Base-by-base conservation (phyloP, 2,329 filamentous ascomycete genomes). In the Aureobasidium leucospermi region DNA sequence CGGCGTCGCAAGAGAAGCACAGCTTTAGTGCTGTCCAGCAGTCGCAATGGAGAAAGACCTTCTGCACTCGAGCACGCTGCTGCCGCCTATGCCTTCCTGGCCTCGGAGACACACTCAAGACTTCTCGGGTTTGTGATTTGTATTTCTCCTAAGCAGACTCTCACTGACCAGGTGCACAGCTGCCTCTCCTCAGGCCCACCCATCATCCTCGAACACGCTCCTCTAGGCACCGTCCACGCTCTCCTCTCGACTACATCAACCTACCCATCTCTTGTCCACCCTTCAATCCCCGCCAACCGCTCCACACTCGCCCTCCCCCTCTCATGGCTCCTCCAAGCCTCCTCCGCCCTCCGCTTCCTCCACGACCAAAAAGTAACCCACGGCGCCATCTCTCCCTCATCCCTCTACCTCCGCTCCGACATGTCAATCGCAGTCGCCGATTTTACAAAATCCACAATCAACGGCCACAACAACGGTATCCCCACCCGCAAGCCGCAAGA, bases 161-260 rank as follows among this genome's bases (percentile, higher is more conserved):
- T 6, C 15, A 38, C 31, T 57, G 8, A 57, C 42, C 2, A 19
- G 29, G 4, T 10, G 4, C 7, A 9, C 31, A 57, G 55, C 32
- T 58, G 55, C 15, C 43, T 85, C 70, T 79, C 88, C 73, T 82
- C 83, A 15, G 81, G 83, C 1, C 85, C 89, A 66, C 82, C 83
- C 0, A 80, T 83, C 3, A 81, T 86, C 0, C 76, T 89, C 48
- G 80, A 85, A 39, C 85, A 84, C 47, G 86, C 85, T 0, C 74
- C 88, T 11, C 78, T 89, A 3, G 87, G 88, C 69, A 87, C 83
- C 1, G 79, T 86, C 1, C 78, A 87, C 31, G 86, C 85, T 6
- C 42, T 58, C 23, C 19, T 58, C 19, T 47, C 42, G n/a, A n/a
- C 41, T 23, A 58, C 28, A 15, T 19, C 43, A 16, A 3, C 55